Evolutionary conservation across 1,139 yeast species (phyloP).

Genomic region (Candida sanyaensis): DNA sequence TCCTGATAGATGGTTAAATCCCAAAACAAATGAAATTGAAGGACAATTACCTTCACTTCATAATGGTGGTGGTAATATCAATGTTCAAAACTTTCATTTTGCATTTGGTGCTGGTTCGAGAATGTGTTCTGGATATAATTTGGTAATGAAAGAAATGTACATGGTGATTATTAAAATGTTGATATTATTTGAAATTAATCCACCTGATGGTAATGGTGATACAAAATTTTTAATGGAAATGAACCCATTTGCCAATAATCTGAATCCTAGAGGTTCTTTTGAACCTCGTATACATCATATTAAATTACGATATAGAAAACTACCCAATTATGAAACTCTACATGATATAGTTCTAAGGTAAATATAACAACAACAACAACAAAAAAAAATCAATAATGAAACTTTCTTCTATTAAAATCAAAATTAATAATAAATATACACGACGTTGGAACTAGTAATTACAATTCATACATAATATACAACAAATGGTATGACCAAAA

Average conservation of each 20-base stretch:
- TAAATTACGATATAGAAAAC: constrained; percentile 23
- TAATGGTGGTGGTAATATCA: neutral
- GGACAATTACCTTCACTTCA: constrained; percentile 5
- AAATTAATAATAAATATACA: neutral
- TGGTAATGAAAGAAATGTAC: constrained; percentile 67
- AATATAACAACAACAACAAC: too few relatives aligned
- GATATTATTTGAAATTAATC: constrained; percentile 37
- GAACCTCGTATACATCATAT: constrained; percentile 54
- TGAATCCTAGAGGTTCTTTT: constrained; percentile 55
- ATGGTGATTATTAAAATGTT: constrained; percentile 33
- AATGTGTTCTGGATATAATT: constrained; percentile 65
- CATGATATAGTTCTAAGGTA: constrained; percentile 10
- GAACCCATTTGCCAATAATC: constrained; percentile 52
- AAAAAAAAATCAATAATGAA: too few relatives aligned
- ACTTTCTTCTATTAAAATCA: constrained; percentile 3
- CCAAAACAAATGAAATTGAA: constrained; percentile 19
- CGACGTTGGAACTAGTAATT: neutral
- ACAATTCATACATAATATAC: neutral
- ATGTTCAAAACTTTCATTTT: constrained; percentile 31
- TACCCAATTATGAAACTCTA: constrained; percentile 23
- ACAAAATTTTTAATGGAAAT: constrained; percentile 33
- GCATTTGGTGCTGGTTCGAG: constrained; percentile 73
- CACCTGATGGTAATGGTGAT: constrained; percentile 31
- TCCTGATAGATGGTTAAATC: constrained; percentile 61
- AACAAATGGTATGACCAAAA: neutral